Evolutionary conservation across 2,329 filamentous ascomycete species (phyloP), one percentile per base, ranked within the genome.

Genomic region (Tolypocladium inflatum): DNA sequence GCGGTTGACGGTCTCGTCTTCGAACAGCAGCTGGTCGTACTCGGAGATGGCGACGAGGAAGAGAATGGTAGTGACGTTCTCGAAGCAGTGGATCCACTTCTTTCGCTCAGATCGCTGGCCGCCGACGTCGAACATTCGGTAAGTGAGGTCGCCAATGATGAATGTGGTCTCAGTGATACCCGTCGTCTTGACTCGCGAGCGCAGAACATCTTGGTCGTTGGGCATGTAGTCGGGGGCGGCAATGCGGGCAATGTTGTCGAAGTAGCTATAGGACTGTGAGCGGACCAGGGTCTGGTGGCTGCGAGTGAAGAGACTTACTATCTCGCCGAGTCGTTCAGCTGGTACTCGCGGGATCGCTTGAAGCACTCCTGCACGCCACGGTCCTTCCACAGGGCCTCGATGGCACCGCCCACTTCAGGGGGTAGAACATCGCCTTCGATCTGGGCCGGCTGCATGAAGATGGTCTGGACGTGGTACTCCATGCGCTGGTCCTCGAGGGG

Each of bases 71-170:
- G 91, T 96, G 69, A 97, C 92, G 68, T 97, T 96, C 79, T 97
- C 92, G 76, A 97, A 97, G 79, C 92, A 96, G 79, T 97, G 92
- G 67, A 97, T 97, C 92, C 92, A 97, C 85, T 97, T 97, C 88
- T 97, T 97, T 72, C 92, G 87, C 77, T 97, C 92, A 8, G 91
- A 96, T 73, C 92, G 85, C 76, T 96, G 92, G 64, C 92, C 93
- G 82, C 92, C 92, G 52, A 97, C 92, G 69, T 97, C 92, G 76
- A 96, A 96, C 92, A 97, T 96, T 65, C 91, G 86, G 79, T 96
- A 97, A 59, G 91, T 96, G 63, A 97, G 80, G 68, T 96, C 90
- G 64, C 91, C 91, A 64, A 96, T 96, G 72, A 94, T 94, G 77
- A 97, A 96, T 38, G 90, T 94, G 26, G 92, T 97, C 78, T 96